Percentiles rank a stretch among this genome's conserved stretches.
These are phyloP conservation scores for Penicillium fimorum DNA, from an alignment of 495 filamentous ascomycete species.

Conservation along the genomic window DNA sequence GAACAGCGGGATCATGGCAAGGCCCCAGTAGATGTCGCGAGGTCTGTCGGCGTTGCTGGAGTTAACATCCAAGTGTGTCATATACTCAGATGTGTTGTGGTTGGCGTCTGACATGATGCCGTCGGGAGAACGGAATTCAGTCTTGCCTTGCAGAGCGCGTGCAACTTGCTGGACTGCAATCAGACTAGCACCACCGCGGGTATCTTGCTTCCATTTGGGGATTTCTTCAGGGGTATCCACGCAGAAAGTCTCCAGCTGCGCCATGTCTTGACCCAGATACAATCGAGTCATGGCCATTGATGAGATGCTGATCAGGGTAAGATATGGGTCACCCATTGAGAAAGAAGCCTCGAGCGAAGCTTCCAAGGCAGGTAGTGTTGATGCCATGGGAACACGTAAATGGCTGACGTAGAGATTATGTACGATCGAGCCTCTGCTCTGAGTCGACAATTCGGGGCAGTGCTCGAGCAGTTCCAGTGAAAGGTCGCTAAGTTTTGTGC, in stretches of 20 bases:
- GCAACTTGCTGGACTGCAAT: constrained; percentile 67
- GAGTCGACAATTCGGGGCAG: constrained; percentile 65
- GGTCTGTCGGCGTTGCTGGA: constrained; percentile 58
- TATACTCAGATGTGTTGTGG: constrained; percentile 64
- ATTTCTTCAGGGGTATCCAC: constrained; percentile 73
- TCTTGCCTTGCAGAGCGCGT: constrained; percentile 83
- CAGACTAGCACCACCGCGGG: constrained; percentile 74
- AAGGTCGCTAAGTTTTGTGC: constrained; percentile 59
- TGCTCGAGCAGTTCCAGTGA: constrained; percentile 65
- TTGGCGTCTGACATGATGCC: constrained; percentile 69
- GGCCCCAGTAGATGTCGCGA: constrained; percentile 67
- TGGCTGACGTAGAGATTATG: constrained; percentile 75
- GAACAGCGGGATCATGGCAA: constrained; percentile 70
- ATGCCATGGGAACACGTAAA: constrained; percentile 59
- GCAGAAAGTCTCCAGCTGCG: constrained; percentile 72
- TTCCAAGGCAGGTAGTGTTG: constrained; percentile 61
- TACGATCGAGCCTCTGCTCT: constrained; percentile 68
- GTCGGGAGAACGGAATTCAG: constrained; percentile 51
- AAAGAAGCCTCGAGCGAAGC: constrained; percentile 68
- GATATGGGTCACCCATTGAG: constrained; percentile 69
- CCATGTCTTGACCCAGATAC: constrained; percentile 71
- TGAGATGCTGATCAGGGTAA: constrained; percentile 72
- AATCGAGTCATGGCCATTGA: constrained; percentile 68
- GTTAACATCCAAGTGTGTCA: constrained; percentile 49
- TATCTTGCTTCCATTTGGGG: constrained; percentile 68